phyloP scores from a whole-genome alignment of 306 rosid species.

The Coriaria nepalensis region DNA sequence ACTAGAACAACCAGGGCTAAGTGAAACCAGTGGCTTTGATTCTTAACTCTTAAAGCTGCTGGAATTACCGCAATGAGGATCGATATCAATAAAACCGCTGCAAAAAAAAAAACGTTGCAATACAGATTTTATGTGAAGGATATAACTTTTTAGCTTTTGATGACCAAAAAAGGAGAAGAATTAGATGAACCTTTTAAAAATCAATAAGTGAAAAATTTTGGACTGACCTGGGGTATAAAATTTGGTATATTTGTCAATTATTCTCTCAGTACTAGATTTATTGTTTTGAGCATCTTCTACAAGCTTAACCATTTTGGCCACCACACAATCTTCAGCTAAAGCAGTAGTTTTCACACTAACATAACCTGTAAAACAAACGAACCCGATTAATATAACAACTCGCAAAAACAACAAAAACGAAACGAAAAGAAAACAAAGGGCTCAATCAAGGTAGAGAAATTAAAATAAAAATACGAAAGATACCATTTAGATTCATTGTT shows the following conservation, averaged over 20 bases:
- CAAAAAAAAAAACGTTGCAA: slow-evolving; percentile 14
- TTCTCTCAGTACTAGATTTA: slow-evolving; percentile 58
- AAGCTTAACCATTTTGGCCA: slow-evolving; percentile 90
- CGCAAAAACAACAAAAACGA: not conserved
- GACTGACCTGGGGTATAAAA: slow-evolving; percentile 86
- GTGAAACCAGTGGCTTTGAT: slow-evolving; percentile 61
- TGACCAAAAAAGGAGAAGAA: not conserved
- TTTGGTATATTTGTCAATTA: slow-evolving; percentile 71
- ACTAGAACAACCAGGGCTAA: slow-evolving; percentile 77
- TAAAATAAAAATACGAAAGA: not conserved
- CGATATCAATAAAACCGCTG: slow-evolving; percentile 61
- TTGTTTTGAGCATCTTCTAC: slow-evolving; percentile 96
- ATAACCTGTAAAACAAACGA: slow-evolving; percentile 42
- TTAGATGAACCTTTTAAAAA: slow-evolving; percentile 7
- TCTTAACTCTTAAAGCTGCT: slow-evolving; percentile 24
- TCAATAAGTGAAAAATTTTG: not conserved
- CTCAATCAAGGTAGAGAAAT: not conserved
- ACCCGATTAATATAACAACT: not conserved
- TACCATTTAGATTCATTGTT: slow-evolving; percentile 83
- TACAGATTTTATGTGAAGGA: not conserved
- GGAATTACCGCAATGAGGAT: slow-evolving; percentile 51
- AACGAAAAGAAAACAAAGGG: not conserved
- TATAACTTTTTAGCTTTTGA: not conserved
- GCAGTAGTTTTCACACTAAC: slow-evolving; percentile 77
- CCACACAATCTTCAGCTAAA: slow-evolving; percentile 77